Percentiles rank a stretch among this genome's conserved stretches.
Evolutionary conservation across 495 filamentous ascomycete genomes (phyloP).

Genomic region (Xylaria acuta): DNA sequence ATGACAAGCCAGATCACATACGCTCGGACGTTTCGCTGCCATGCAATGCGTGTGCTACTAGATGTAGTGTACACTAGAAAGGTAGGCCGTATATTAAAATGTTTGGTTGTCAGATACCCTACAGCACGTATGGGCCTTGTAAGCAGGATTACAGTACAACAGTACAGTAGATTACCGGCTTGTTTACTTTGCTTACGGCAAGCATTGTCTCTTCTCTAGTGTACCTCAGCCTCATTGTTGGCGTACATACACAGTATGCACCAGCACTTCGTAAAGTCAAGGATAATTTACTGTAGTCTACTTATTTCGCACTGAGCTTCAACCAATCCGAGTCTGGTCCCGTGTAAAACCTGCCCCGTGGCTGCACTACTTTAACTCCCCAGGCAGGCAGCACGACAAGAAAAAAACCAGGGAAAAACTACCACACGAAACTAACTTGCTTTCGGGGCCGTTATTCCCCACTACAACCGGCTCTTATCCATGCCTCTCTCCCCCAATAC

Average conservation of each 20-base stretch:
- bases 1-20: background rate
- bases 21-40: constrained; percentile 12
- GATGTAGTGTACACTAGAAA: background rate
- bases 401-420: background rate
- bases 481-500: background rate
- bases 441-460: background rate
- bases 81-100: background rate
- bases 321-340: too few relatives aligned
- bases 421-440: background rate
- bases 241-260: constrained; percentile 16
- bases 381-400: background rate
- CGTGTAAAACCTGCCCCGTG: background rate
- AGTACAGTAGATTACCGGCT: too few relatives aligned
- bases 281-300: background rate
- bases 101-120: background rate
- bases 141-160: background rate
- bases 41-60: constrained; percentile 5
- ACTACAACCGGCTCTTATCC: background rate
- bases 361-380: background rate
- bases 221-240: constrained; percentile 22
- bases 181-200: background rate
- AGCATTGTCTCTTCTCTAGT: background rate
- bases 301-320: too few relatives aligned
- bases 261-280: background rate
- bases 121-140: background rate